Evolutionary conservation across 495 filamentous ascomycete genomes (phyloP), one percentile per base, ranked within the genome.

Genomic region (Hyaloscypha finlandica): DNA sequence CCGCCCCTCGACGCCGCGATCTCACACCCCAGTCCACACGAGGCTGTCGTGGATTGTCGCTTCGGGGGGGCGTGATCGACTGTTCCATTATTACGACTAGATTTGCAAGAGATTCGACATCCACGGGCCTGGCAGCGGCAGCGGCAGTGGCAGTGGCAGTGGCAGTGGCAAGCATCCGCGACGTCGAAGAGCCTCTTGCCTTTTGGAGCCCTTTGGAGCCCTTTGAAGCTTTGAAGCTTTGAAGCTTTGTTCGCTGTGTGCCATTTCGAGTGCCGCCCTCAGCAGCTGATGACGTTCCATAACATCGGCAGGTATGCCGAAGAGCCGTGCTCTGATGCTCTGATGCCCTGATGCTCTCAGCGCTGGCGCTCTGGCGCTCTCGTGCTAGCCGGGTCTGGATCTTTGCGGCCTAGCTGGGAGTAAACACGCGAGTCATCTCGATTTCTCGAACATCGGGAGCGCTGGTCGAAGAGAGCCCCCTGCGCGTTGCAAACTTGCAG

Each of bases 291-390:
- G 60, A 64, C 60, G 66, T 55, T 3, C 37, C 56, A 19, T 9
- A 1, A n/a, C 51, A 56, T 56, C 63, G 68, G 63, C 63, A 62
- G 53, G 63, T 66, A 51, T 66, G 58, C 63, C 67, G 67, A 69
- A 33, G 42, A 31, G 22, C 52, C 30, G 14, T 48, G 42, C 42
- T 48, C 9, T 12, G 11, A 48, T 48, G 42, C 16, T 11, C 25
- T 25, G 25, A 25, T 25, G 25, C 25, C 25, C 25, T 25, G 25
- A 25, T 25, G 25, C 25, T 25, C 25, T 2, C 2, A 2, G 25
- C 25, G 1, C 25, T 25, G 25, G 25, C 25, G 25, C 25, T 25
- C 9, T 12, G 11, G 16, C 14, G 42, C 16, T 37, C 1, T 3
- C 1, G 42, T 48, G 42, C 42, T 45, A 48, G 42, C 16, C 1